A percentile compares a stretch with the other conserved stretches of the same genome.
These are phyloP conservation scores for Termitomyces sp. DNA, from an alignment of 1,284 basidiomycete species.

Conservation along the genomic window DNA sequence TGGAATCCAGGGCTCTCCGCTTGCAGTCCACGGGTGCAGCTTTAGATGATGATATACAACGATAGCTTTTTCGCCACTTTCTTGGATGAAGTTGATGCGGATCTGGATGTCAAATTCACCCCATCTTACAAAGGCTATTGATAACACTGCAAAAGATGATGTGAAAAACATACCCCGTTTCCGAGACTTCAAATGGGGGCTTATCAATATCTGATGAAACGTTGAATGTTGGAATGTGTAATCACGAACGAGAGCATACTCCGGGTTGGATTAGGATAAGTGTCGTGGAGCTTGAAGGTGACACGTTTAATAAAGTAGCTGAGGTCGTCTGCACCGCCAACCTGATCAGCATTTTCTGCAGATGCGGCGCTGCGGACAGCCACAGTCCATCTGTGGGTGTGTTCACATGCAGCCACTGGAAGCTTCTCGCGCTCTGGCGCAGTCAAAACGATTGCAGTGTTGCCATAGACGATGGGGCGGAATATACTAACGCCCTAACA, in stretches of 20 bases:
- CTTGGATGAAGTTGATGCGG: conserved; percentile 87
- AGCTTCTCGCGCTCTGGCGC: conserved; percentile 66
- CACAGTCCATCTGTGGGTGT: conserved; percentile 97
- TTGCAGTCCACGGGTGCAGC: conserved; percentile 85
- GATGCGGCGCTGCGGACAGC: conserved; percentile 82
- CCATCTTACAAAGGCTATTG: conserved; percentile 57
- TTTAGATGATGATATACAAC: conserved; percentile 90
- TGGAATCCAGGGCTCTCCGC: conserved; percentile 58
- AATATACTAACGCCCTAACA: conserved; percentile 82
- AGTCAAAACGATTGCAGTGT: conserved; percentile 83
- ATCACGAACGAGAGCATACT: conserved; percentile 47
- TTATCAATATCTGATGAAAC: conserved; percentile 74
- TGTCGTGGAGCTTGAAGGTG: conserved; percentile 97
- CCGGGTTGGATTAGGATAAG: conserved; percentile 86
- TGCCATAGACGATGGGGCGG: conserved; percentile 94
- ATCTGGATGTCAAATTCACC: conserved; percentile 98
- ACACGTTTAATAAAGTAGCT: conserved; percentile 91
- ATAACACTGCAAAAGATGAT: conserved; percentile 2
- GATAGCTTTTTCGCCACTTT: conserved; percentile 90
- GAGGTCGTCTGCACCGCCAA: conserved; percentile 85
- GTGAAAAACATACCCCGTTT: conserved; percentile 68
- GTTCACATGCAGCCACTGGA: conserved; percentile 52
- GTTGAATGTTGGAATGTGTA: neutral
- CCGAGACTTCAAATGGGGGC: conserved; percentile 90
- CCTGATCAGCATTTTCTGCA: conserved; percentile 55